These are phyloP conservation scores for Botrytis porri DNA, from an alignment of 2,329 filamentous ascomycete genomes.

Conservation along the genomic window DNA sequence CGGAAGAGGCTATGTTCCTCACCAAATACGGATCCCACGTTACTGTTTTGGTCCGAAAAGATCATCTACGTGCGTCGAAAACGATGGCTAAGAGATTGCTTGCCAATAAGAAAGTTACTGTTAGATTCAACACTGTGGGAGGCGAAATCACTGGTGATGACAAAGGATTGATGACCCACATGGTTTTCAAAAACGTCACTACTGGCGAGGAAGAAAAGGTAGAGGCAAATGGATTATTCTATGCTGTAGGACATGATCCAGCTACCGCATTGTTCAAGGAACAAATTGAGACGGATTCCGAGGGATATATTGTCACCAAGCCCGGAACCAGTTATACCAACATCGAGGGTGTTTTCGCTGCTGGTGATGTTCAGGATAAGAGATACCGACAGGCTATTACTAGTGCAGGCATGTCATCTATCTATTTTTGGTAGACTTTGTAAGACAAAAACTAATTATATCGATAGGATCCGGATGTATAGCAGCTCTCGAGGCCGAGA, in stretches of 20 bases:
- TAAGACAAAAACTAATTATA: constrained; percentile 26
- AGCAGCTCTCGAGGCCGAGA: constrained; percentile 93
- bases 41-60: constrained; percentile 85
- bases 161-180: constrained; percentile 81
- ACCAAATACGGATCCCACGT: constrained; percentile 97
- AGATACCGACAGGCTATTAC: constrained; percentile 96
- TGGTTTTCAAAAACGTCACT: constrained; percentile 76
- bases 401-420: constrained; percentile 71
- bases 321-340: constrained; percentile 87
- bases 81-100: constrained; percentile 88
- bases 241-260: constrained; percentile 94
- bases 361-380: constrained; percentile 98
- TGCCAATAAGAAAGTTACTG: constrained; percentile 83
- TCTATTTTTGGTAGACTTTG: not conserved
- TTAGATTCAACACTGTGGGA: constrained; percentile 79
- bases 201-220: constrained; percentile 79
- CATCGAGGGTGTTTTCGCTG: constrained; percentile 89
- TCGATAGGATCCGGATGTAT: constrained; percentile 81
- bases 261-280: constrained; percentile 88
- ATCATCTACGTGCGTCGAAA: constrained; percentile 81
- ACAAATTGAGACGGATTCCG: constrained; percentile 81
- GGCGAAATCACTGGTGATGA: constrained; percentile 82
- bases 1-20: constrained; percentile 95
- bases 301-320: constrained; percentile 87
- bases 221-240: constrained; percentile 90